Conservation (phyloP, 768 basidiomycete genomes). For the Amylocystis lapponica region DNA sequence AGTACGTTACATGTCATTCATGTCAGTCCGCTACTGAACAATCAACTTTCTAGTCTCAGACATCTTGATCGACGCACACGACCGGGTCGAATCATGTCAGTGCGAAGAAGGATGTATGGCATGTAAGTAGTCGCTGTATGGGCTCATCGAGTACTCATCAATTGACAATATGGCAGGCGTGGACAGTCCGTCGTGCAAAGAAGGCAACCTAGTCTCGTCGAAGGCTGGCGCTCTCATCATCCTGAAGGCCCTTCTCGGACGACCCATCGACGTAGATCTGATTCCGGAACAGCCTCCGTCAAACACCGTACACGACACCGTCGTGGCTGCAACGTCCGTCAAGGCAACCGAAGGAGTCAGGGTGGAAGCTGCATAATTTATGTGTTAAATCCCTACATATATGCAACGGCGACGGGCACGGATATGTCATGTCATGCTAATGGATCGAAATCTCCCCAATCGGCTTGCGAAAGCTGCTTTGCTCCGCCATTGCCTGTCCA, state of each 20-base stretch:
- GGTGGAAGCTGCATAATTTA: slow-evolving; percentile 35
- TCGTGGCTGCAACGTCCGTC: slow-evolving; percentile 48
- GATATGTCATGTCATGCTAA: slow-evolving; percentile 30
- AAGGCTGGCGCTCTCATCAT: slow-evolving; percentile 72
- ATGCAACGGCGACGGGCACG: not conserved
- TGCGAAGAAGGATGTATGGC: slow-evolving; percentile 66
- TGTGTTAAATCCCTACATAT: not conserved
- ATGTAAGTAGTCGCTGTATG: slow-evolving; percentile 40
- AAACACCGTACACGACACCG: slow-evolving; percentile 37
- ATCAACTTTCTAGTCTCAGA: slow-evolving; percentile 36
- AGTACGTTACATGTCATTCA: slow-evolving; percentile 7
- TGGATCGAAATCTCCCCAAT: slow-evolving; percentile 84
- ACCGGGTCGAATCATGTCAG: slow-evolving; percentile 51
- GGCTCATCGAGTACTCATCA: not conserved
- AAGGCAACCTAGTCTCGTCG: slow-evolving; percentile 66
- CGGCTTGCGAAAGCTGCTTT: slow-evolving; percentile 54
- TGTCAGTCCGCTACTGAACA: not conserved
- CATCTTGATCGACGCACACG: slow-evolving; percentile 53
- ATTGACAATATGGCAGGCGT: slow-evolving; percentile 45
- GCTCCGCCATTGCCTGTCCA: slow-evolving; percentile 30
- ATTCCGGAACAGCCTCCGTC: slow-evolving; percentile 18
- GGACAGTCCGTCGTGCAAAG: slow-evolving; percentile 57
- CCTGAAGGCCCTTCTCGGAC: slow-evolving; percentile 52
- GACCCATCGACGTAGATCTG: slow-evolving; percentile 32
- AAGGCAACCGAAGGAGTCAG: slow-evolving; percentile 37